phyloP scores from a whole-genome alignment of 139 green algal genomes.

The Volvox reticuliferus region DNA sequence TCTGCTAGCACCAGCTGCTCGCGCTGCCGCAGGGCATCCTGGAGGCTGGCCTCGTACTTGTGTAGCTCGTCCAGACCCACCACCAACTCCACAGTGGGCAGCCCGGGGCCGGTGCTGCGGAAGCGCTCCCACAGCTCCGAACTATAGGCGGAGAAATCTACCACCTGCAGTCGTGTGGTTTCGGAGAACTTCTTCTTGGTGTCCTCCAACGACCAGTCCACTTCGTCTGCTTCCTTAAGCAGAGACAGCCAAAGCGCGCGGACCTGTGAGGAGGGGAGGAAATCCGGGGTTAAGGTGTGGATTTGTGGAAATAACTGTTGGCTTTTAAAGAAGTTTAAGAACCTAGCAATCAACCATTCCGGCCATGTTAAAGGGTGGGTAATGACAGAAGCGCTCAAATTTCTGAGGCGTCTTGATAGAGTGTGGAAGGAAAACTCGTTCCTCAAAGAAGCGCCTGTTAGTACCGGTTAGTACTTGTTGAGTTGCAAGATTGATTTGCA shows the following conservation, averaged over 20 bases:
- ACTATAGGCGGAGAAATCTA: conserved; percentile 64
- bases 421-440: too few relatives aligned
- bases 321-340: too few relatives aligned
- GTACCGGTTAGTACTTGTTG: too few relatives aligned
- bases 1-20: conserved; percentile 86
- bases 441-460: too few relatives aligned
- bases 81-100: conserved; percentile 63
- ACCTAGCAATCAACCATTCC: not conserved
- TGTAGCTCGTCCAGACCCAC: conserved; percentile 67
- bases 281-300: not conserved
- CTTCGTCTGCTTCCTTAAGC: conserved; percentile 66
- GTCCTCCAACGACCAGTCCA: conserved; percentile 76
- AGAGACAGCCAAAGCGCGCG: conserved; percentile 56
- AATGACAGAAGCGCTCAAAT: too few relatives aligned
- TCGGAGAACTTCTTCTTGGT: conserved; percentile 81
- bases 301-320: too few relatives aligned
- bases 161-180: conserved; percentile 75
- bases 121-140: conserved; percentile 62
- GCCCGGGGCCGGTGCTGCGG: conserved; percentile 59
- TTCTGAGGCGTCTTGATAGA: too few relatives aligned
- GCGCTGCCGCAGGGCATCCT: conserved; percentile 59
- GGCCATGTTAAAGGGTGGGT: not conserved
- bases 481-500: too few relatives aligned
- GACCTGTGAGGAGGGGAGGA: conserved; percentile 16
- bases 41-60: conserved; percentile 62